phyloP scores from a whole-genome alignment of 106 monocot genomes.

The Acorus calamus region DNA sequence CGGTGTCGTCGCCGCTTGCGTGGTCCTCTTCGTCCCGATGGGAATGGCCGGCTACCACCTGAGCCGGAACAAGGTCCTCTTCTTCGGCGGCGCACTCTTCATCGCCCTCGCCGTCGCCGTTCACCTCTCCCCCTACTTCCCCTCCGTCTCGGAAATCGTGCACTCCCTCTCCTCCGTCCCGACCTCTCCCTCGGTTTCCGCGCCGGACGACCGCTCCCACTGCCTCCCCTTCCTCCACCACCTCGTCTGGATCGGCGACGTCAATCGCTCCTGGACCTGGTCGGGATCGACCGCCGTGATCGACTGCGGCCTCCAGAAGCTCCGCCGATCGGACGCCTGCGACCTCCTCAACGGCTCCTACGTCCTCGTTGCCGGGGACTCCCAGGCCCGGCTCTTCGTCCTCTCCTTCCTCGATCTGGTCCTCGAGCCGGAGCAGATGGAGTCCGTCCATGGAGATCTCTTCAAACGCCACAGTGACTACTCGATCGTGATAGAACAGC shows the following conservation, averaged over 20 bases:
- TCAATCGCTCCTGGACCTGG: constrained; percentile 29
- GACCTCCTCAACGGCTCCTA: constrained; percentile 57
- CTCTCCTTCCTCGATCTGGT: constrained; percentile 44
- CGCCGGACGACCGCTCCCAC: constrained; percentile 4
- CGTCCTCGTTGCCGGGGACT: constrained; percentile 74
- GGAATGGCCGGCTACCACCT: constrained; percentile 64
- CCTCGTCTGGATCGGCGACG: constrained; percentile 7
- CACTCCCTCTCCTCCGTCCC: constrained; percentile 13
- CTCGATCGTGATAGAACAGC: constrained; percentile 24
- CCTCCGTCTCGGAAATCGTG: constrained; percentile 16
- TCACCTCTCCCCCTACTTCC: constrained; percentile 53
- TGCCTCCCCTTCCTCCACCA: constrained; percentile 27
- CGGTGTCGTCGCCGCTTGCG: constrained; percentile 45
- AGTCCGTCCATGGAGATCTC: constrained; percentile 36
- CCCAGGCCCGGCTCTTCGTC: constrained; percentile 60
- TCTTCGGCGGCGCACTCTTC: constrained; percentile 69
- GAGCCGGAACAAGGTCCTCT: constrained; percentile 75
- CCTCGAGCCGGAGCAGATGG: constrained; percentile 28
- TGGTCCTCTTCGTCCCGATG: constrained; percentile 78
- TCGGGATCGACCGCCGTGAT: constrained; percentile 12
- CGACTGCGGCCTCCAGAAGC: constrained; percentile 36
- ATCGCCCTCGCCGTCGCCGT: constrained; percentile 68
- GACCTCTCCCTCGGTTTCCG: constrained; percentile 6
- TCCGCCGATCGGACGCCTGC: constrained; percentile 29
- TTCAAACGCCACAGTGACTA: constrained; percentile 88